Base-by-base conservation (phyloP, 805 yeast genomes). In the Saturnispora dispora region DNA sequence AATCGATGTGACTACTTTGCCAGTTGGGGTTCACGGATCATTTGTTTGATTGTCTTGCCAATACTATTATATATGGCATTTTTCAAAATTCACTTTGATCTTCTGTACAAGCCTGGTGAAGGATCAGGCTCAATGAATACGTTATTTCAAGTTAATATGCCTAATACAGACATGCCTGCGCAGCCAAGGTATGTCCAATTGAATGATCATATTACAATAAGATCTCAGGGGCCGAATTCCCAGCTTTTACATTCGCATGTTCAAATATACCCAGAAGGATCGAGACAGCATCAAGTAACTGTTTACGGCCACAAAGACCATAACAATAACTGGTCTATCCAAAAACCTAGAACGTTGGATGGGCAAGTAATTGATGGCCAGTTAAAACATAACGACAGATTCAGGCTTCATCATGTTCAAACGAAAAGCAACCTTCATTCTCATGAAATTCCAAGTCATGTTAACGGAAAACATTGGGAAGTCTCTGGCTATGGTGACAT, bases 241-340 rank as follows among this genome's bases (percentile, higher is more conserved):
- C 81, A 85, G 49, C 74, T 88, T 56, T 70, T 93, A 55, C 99
- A 93, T 65, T 91, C 98, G 0, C 99, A 93, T 64, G 72, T 73
- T 15, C 93, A 86, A 63, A 64, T 73, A 8, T 93, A 84, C 64
- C 99, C 99, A 11, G 88, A 81, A 54, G 98, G 98, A 3, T 88
- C 96, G 1, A 79, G 79, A 55, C 98, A 93, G 70, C 96, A 89
- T 66, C 99, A 93, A 68, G 75, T 93, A 48, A 93, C 99, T n/a
- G 85, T 91, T 15, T 93, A 93, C 66, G 89, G 91, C n/a, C 88
- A 82, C 67, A 88, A 88, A 64, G 98, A 93, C 66, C 69, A 74
- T 46, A 91, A 93, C 67, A 93, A 91, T 64, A 75, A 83, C 50
- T 90, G 95, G 83, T 62, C 61, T 65, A 74, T 52, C 52, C 65